Evolutionary conservation across 73 alveolate genomes (phyloP), one percentile per base, ranked within the genome.

Genomic region (Tetrahymena elliotti): DNA sequence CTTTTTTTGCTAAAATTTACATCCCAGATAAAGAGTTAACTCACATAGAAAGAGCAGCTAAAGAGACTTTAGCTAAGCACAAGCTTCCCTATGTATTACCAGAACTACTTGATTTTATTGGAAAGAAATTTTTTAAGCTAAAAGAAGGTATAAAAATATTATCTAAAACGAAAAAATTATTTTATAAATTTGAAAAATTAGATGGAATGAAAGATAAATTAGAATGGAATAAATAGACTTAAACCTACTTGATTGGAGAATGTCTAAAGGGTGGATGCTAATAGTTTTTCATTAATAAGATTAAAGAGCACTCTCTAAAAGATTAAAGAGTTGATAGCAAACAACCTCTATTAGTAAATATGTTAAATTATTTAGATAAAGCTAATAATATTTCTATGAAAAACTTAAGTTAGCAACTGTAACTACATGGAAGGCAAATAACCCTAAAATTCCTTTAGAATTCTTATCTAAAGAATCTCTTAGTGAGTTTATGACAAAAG

Each of bases 1-100:
- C 96, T 8, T 94, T 94, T 52, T 94, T 88, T 94, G 95, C 96
- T 22, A 94, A 94, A 94, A 92, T 94, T 24, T 94, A 94, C 27
- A 94, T 94, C 22, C 96, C 96, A 27, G 47, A 94, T 37, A 94
- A 94, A 84, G 96, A 94, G 36, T 37, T 84, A 35, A 84, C 93
- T 39, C 93, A 53, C 15, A 34, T 94, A 41, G 96, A 94, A 84
- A 38, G 93, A 36, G 82, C 93, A 24, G 96, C 93, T 10, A 35
- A 36, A 33, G 96, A 94, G 84, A 84, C 95, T 13, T 37, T 93
- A 34, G 82, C 88, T 5, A 36, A 36, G 16, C 82, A 38, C n/a
- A 40, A 36, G 24, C 47, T 93, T 37, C 53, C 53, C 16, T 47
- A 40, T 7, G 82, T 38, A 22, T 31, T 94, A 10, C 96, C 94